Conservation (phyloP, 140 eudicot species). For the Flaveria floridana region DNA sequence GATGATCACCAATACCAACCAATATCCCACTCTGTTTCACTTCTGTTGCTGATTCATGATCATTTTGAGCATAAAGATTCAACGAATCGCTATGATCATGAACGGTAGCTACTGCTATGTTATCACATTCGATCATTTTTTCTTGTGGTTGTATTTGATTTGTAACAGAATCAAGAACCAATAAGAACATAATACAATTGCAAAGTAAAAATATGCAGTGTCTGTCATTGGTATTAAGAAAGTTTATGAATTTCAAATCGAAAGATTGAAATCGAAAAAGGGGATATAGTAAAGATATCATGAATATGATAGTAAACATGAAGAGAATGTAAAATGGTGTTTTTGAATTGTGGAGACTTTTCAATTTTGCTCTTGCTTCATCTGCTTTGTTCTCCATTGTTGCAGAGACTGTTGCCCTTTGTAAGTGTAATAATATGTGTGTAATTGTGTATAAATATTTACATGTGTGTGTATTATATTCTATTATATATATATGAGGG, state of each 20-base stretch:
- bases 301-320: conserved; percentile 3
- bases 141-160: neutral
- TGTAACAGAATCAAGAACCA: conserved; percentile 2
- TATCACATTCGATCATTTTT: neutral
- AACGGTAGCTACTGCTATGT: neutral
- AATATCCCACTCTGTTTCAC: neutral
- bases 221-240: conserved; percentile 18
- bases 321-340: conserved; percentile 5
- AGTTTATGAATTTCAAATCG: neutral
- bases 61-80: neutral
- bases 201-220: conserved; percentile 22
- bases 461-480: too few relatives aligned
- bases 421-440: neutral
- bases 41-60: neutral
- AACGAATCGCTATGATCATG: neutral
- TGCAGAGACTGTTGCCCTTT: neutral
- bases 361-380: conserved; percentile 15
- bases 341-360: too few relatives aligned
- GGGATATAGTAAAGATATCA: neutral
- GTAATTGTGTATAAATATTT: too few relatives aligned
- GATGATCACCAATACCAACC: neutral
- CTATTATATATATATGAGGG: neutral
- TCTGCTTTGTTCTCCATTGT: conserved; percentile 23
- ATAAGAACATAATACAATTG: conserved; percentile 21
- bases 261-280: conserved; percentile 1